These are phyloP conservation scores for Zostera marina DNA, from an alignment of 116 monocot species.

Conservation along the genomic window DNA sequence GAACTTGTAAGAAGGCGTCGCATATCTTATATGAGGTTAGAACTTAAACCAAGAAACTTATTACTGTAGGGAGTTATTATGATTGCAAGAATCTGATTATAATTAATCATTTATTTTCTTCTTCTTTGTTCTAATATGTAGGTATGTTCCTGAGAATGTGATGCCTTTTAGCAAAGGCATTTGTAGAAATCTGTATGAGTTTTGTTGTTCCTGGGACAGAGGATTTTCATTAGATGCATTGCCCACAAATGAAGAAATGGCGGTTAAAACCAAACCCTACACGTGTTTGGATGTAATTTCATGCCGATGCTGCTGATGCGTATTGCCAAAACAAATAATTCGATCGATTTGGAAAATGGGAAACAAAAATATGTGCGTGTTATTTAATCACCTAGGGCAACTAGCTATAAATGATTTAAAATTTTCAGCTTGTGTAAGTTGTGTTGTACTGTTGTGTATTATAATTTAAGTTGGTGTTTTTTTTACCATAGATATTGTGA, in stretches of 20 bases:
- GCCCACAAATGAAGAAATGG: slow-evolving; percentile 47
- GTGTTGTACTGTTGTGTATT: too few species aligned
- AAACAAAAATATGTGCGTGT: too few species aligned
- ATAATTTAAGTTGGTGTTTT: too few species aligned
- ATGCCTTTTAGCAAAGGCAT: slow-evolving; percentile 70
- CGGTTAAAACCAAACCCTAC: slow-evolving; percentile 42
- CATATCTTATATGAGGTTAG: slow-evolving; percentile 63
- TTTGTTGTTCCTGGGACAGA: slow-evolving; percentile 41
- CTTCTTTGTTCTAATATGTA: not conserved
- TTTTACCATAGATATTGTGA: too few species aligned
- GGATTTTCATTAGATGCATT: slow-evolving; percentile 43
- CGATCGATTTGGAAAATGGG: not conserved
- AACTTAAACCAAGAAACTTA: not conserved
- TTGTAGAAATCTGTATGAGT: slow-evolving; percentile 40
- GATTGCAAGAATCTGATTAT: too few species aligned
- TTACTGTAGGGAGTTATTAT: not conserved
- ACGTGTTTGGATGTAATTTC: slow-evolving; percentile 47
- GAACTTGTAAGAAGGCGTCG: slow-evolving; percentile 77
- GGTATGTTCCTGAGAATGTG: too few species aligned
- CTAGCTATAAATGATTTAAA: too few species aligned
- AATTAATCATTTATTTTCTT: slow-evolving; percentile 1
- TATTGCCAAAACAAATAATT: not conserved
- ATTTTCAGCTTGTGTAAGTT: too few species aligned
- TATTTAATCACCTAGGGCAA: too few species aligned
- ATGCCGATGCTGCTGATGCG: slow-evolving; percentile 58